Evolutionary conservation across 345 rosid species (phyloP).

Genomic region (Citrus medica): DNA sequence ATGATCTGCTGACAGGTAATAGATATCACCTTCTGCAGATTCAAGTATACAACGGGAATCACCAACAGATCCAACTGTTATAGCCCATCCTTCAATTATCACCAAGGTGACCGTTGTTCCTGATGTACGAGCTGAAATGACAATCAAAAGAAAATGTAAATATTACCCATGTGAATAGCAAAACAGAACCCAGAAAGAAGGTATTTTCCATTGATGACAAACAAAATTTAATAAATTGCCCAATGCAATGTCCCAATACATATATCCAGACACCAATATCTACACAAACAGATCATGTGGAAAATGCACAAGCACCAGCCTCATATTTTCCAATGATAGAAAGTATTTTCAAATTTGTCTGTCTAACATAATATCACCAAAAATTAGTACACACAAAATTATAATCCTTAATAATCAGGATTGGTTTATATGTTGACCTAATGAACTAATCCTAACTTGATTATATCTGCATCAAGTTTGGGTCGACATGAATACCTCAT

Average conservation of each 20-base stretch:
- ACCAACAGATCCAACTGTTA: conserved; percentile 98
- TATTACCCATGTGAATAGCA: neutral
- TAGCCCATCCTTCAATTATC: conserved; percentile 85
- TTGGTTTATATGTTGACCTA: neutral
- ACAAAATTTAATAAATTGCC: neutral
- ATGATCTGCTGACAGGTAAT: conserved; percentile 92
- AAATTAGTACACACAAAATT: neutral
- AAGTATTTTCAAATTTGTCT: neutral
- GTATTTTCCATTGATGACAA: neutral
- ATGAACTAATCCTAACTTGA: neutral
- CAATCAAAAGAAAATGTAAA: neutral
- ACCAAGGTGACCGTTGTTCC: conserved; percentile 96
- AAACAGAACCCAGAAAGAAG: neutral
- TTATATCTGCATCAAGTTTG: neutral
- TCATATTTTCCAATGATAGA: neutral
- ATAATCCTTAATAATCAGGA: neutral
- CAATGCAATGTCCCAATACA: neutral
- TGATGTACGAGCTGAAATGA: conserved; percentile 69
- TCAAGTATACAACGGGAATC: conserved; percentile 98
- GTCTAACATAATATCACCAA: neutral
- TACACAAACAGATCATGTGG: neutral
- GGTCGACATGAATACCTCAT: neutral
- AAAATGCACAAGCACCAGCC: neutral
- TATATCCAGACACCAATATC: neutral
- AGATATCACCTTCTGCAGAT: conserved; percentile 89